Base-by-base conservation (phyloP, 192 early-diverging fungal genomes). In the Umbelopsis ramanniana region DNA sequence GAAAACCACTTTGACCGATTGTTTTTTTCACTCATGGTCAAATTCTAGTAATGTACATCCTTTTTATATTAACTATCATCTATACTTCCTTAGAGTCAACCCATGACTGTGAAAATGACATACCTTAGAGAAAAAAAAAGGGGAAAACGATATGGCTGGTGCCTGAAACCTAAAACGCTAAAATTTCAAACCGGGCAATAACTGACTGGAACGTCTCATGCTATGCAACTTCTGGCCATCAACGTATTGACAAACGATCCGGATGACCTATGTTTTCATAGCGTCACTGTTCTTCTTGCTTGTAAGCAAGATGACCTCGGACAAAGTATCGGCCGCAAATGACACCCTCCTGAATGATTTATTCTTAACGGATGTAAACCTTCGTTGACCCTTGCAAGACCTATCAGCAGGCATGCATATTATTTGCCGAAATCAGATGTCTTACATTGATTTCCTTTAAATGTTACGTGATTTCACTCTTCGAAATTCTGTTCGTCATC, bases 141-240 rank as follows among this genome's bases (percentile, higher is more conserved):
- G 48, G 48, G 40, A 43, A 15, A 15, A 15, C 1, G 19, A 29
- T 29, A 29, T 29, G 29, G 29, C 29, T 50, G 48, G 48, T n/a
- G 15, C 48, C 48, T 50, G 48, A 10, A 50, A 50, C 48, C 48
- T 21, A 50, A 17, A 50, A 50, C 15, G 48, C 15, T 50, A 6
- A 50, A 50, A 50, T 50, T 50, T 50, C 48, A 50, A 50, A 50
- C 17, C 48, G 48, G 48, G 48, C 48, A 50, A 50, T 50, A 50
- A 17, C 6, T 15, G 15, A 17, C n/a, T 50, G 48, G n/a, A 50
- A 50, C 48, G 5, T 50, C 19, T 50, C 19, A 50, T 29, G 15
- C 5, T 50, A 19, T 50, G 48, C 48, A 15, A 17, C 15, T 50
- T 7, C 6, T 43, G 40, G 6, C 8, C 40, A 6, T 11, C 40